Conservation (phyloP, 140 eudicot species). For the Anethum foeniculum region DNA sequence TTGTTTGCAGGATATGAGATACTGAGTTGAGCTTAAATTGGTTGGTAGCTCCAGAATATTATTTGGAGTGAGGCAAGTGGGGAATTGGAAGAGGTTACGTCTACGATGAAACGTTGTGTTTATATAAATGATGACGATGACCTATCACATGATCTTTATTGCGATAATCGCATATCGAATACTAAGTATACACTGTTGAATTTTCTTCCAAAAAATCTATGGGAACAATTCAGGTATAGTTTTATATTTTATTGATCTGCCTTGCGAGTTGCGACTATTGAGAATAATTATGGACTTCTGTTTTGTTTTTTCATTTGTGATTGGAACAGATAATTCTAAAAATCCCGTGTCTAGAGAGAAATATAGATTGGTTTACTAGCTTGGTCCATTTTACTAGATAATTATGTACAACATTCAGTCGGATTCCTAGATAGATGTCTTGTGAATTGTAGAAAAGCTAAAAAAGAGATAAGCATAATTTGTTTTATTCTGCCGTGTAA, state of each 20-base stretch:
- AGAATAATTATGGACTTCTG: not conserved
- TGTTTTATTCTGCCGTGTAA: not conserved
- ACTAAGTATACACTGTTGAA: slow-evolving; percentile 75
- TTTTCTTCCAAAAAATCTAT: slow-evolving; percentile 83
- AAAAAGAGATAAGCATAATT: not conserved
- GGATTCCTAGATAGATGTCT: not conserved
- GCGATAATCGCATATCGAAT: slow-evolving; percentile 87
- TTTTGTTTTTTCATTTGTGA: not conserved
- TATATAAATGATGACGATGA: slow-evolving; percentile 80
- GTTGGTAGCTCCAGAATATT: slow-evolving; percentile 12
- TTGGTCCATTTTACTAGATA: not conserved
- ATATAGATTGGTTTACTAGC: not conserved
- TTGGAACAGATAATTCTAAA: not conserved
- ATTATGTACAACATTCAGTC: not conserved
- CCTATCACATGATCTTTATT: slow-evolving; percentile 46
- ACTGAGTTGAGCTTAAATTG: slow-evolving; percentile 14
- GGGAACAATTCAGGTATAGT: slow-evolving; percentile 92
- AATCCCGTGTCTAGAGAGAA: not conserved
- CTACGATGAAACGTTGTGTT: slow-evolving; percentile 75
- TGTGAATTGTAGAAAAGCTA: not conserved
- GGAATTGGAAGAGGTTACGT: slow-evolving; percentile 16
- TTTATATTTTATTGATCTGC: not conserved
- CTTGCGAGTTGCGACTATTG: not conserved
- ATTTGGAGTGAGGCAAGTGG: slow-evolving; percentile 23
- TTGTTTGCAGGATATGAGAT: slow-evolving; percentile 22